Base-by-base conservation (phyloP, 345 rosid genomes). In the Bruguiera parviflora region DNA sequence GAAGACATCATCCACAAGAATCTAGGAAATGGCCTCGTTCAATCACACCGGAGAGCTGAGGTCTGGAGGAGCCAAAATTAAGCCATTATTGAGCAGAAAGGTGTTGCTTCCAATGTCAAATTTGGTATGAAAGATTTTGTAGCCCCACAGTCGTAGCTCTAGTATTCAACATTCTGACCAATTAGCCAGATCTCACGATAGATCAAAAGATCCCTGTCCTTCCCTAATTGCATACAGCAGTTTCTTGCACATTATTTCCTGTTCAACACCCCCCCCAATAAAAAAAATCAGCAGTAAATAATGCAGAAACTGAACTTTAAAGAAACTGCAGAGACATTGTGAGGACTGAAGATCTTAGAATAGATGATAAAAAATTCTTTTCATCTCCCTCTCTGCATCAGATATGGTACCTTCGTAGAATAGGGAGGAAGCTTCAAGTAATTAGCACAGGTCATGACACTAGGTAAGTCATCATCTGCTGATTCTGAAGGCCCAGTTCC, bases 381-480 rank as follows among this genome's bases (percentile, higher is more conserved):
- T 7, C 21, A 28, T n/a, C 1, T 75, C 22, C 60, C 10, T 39
- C 8, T 25, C 18, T 39, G 15, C 39, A 61, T 29, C n/a, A 51
- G n/a, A 35, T 46, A n/a, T 9, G 7, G 61, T 83, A 90, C 99
- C 98, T 96, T 96, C 29, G 96, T 86, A 10, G 99, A 92, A 78
- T 92, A 96, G 29, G 99, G 96, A 65, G 99, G 99, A 71, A 96
- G 99, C 78, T 96, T 96, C 63, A 96, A 86, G 87, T 96, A 96
- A 84, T 96, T 96, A 66, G 98, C 99, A 78, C 99, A 92, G 58
- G 99, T 96, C 99, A 96, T 96, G 58, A 96, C 99, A 64, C 99
- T 96, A 2, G 98, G 99, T 76, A 96, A 79, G 79, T 90, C 98
- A 47, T 90, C 97, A 71, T 96, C 98, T 24, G 98, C 99, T 18